Conservation (phyloP, 1,284 basidiomycete species). For the Agroathelia rolfsii region DNA sequence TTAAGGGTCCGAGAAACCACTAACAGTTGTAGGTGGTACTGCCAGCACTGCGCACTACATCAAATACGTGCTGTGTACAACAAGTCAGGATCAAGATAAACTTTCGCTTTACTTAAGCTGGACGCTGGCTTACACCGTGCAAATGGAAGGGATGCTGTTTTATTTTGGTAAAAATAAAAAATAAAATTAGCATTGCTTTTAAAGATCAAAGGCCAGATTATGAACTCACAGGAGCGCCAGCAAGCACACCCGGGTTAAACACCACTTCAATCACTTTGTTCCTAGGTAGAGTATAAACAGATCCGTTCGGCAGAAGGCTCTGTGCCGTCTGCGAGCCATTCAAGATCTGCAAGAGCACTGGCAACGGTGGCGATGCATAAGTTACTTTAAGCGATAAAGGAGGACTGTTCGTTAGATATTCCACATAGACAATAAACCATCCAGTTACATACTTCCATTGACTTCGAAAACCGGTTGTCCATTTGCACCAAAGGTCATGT, state of each 20-base stretch:
- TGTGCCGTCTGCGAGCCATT: slow-evolving; percentile 21
- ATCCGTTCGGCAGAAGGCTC: slow-evolving; percentile 21
- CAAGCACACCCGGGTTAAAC: slow-evolving; percentile 18
- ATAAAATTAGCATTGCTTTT: no score
- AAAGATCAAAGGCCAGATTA: no score
- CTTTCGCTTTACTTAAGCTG: not conserved
- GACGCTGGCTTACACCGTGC: slow-evolving; percentile 23
- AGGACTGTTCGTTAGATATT: no score
- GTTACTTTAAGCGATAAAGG: no score
- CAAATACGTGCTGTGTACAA: slow-evolving; percentile 10
- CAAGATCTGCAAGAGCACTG: slow-evolving; percentile 27
- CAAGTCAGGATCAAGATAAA: slow-evolving; percentile 4
- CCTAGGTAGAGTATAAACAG: slow-evolving; percentile 18
- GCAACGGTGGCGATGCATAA: no score
- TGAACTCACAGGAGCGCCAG: slow-evolving; percentile 18
- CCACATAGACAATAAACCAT: no score
- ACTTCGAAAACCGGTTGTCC: no score
- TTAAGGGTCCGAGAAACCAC: no score
- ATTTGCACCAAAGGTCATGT: slow-evolving; percentile 1
- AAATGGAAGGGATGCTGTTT: slow-evolving; percentile 29
- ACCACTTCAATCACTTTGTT: slow-evolving; percentile 26
- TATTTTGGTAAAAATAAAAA: not conserved
- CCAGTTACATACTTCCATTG: no score
- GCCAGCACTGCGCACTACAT: slow-evolving; percentile 9
- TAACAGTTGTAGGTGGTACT: slow-evolving; percentile 8